A percentile compares a stretch with the other conserved stretches of the same genome.
These are phyloP conservation scores for Cadophora luteo-olivacea DNA, from an alignment of 2,329 filamentous ascomycete genomes.

Conservation along the genomic window DNA sequence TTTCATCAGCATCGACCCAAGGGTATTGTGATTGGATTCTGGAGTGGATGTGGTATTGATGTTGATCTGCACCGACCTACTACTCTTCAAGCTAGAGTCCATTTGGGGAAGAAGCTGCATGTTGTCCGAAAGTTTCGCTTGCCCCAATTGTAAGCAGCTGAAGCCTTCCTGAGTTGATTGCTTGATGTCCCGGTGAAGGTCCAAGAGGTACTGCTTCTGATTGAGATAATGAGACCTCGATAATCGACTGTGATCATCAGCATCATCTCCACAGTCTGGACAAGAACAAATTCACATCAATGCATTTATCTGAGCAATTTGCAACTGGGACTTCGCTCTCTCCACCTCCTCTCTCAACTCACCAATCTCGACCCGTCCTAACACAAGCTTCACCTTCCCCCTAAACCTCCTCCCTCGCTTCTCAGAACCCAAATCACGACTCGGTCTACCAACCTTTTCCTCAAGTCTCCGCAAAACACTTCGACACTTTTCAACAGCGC, in stretches of 20 bases:
- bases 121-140: background rate
- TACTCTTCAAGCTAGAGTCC: background rate
- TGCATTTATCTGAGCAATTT: conserved; percentile 5
- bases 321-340: conserved; percentile 17
- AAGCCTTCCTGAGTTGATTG: conserved; percentile 3
- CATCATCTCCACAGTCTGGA: too few relatives aligned
- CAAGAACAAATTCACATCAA: conserved; percentile 9
- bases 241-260: background rate
- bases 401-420: background rate
- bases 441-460: background rate
- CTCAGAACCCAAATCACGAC: background rate
- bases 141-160: background rate
- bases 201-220: background rate
- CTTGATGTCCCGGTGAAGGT: background rate
- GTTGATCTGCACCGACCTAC: background rate
- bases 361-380: conserved; percentile 13
- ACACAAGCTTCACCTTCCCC: conserved; percentile 6
- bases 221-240: background rate
- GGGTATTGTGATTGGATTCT: background rate
- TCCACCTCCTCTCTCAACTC: conserved; percentile 13
- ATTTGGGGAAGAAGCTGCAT: background rate
- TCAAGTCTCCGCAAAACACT: background rate
- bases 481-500: background rate
- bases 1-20: background rate
- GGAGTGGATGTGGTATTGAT: background rate